phyloP scores from a whole-genome alignment of 768 basidiomycete species.

The Tubosaeta brunneosetosa region DNA sequence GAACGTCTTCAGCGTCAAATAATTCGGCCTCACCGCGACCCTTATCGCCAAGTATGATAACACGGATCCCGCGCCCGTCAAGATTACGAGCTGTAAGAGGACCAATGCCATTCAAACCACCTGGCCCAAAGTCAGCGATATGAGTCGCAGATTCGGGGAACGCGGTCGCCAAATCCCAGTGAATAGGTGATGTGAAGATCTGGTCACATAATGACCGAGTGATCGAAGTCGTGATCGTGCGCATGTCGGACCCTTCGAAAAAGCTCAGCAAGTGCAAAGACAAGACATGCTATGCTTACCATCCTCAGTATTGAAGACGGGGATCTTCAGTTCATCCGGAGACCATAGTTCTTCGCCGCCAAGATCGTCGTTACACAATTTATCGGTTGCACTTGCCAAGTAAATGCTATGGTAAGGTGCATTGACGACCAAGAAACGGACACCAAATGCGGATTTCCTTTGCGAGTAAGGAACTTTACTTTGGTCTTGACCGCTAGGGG shows the following conservation, averaged over 20 bases:
- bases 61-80: slow-evolving; percentile 89
- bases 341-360: slow-evolving; percentile 75
- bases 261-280: slow-evolving; percentile 16
- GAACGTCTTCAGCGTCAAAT: slow-evolving; percentile 60
- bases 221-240: slow-evolving; percentile 61
- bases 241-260: slow-evolving; percentile 75
- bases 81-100: slow-evolving; percentile 85
- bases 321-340: slow-evolving; percentile 62
- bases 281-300: slow-evolving; percentile 48
- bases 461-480: slow-evolving; percentile 93
- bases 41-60: slow-evolving; percentile 87
- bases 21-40: slow-evolving; percentile 86
- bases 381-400: slow-evolving; percentile 68
- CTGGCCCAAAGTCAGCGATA: slow-evolving; percentile 94
- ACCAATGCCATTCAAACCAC: slow-evolving; percentile 90
- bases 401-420: slow-evolving; percentile 96
- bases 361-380: slow-evolving; percentile 71
- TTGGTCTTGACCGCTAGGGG: slow-evolving; percentile 84
- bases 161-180: slow-evolving; percentile 86
- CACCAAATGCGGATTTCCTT: slow-evolving; percentile 88
- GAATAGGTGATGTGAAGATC: slow-evolving; percentile 87
- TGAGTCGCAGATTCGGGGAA: slow-evolving; percentile 93
- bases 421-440: slow-evolving; percentile 91
- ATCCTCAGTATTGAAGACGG: slow-evolving; percentile 90
- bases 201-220: slow-evolving; percentile 89